Base-by-base conservation (phyloP, 805 yeast species). In the Kuraishia ogatae region DNA sequence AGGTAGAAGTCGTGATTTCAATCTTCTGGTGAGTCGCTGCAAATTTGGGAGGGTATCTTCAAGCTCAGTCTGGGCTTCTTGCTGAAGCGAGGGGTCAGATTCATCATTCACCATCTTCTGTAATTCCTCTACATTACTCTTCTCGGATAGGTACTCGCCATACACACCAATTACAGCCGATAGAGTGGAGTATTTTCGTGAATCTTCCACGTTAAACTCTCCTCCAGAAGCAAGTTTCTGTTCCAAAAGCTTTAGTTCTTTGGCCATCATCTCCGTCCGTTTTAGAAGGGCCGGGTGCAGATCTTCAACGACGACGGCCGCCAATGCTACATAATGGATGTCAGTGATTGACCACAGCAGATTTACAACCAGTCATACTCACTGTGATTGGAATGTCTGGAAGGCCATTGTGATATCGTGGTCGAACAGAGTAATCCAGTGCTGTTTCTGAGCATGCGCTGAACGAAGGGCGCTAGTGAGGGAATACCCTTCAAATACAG, bases 1-100 rank as follows among this genome's bases (percentile, higher is more conserved):
- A 1, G 97, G 97, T 22, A 93, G 69, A 4, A 94, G 72, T 48
- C 78, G 75, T 5, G 76, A 64, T 57, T 85, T 82, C n/a, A 89
- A 70, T 35, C 71, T 68, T 1, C 69, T 65, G 0, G 83, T 72
- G 1, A 79, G 64, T 10, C 66, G 60, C 2, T 67, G 66, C 10
- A 89, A 66, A 13, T 67, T 65, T 0, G 87, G 87, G 5, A 73
- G 55, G 1, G 70, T 57, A 0, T 68, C 63, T 1, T 71, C 72
- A 4, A 89, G 62, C 63, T 92, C 97, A 2, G 58, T 58, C 49
- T 74, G 66, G 0, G 96, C 97, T 15, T 86, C 92, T 3, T 71
- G 74, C 46, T 70, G 71, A 46, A 85, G 66, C 2, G 72, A 67
- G 65, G 75, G 54, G 51, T 72, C 72, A 21, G 83, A 78, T 56